Base-by-base conservation (phyloP, 1,284 basidiomycete species). In the Malassezia brasiliensis region DNA sequence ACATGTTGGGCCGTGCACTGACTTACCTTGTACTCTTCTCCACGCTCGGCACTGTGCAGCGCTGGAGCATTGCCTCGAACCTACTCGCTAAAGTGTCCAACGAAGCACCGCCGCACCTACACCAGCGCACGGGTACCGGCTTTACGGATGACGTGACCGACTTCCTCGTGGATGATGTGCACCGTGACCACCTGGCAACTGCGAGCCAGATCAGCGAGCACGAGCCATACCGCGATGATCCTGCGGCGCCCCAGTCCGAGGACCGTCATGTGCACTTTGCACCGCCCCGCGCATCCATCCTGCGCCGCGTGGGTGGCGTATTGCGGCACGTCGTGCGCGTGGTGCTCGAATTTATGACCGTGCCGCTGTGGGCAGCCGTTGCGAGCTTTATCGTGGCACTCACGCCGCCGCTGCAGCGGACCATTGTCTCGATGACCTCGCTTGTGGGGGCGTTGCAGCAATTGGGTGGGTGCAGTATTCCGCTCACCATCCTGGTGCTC, bases 1-100 rank as follows among this genome's bases (percentile, higher is more conserved):
- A 85, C 34, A 94, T 94, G 88, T 81, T 94, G 38, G 90, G 90
- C 51, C 82, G 90, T 11, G 88, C 91, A 0, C 78, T 96, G 57
- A 90, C 90, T 0, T 94, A 96, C 72, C 81, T 96, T 38, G 87
- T 93, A 6, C 79, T 94, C 17, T 91, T 90, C 75, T 90, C 87
- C 57, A 94, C 90, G 0, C 80, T 96, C 39, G 90, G 90, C 53
- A 94, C 93, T 88, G 74, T 78, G 37, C 65, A 77, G 12, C 73
- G 77, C 14, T 78, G 77, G 77, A 75, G 72, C 30, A 61, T 77
- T 42, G 77, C 76, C 4, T 76, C 77, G 11, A 64, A 70, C n/a
- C 69, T 78, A 10, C 63, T 78, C 17, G 68, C 70, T 38, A 20
- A 39, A 14, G 55, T 57, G n/a, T 40, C 15, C 10, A 36, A 17